Conservation (phyloP, 2,329 filamentous ascomycete species). For the Microdochium paspali region DNA sequence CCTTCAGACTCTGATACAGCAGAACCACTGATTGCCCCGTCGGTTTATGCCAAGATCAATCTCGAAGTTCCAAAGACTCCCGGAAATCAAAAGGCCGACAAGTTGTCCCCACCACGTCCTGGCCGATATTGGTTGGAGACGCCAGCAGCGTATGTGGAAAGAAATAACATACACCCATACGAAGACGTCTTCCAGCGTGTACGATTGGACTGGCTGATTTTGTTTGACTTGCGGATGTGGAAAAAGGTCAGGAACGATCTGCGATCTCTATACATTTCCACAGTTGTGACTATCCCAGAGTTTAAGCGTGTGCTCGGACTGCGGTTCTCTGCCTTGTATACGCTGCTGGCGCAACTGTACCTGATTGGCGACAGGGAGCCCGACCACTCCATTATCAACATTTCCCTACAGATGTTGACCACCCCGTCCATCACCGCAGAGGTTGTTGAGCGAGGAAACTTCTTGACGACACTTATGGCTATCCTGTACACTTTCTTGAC, state of each 20-base stretch:
- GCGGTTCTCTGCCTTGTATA: constrained; percentile 92
- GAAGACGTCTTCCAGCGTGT: constrained; percentile 88
- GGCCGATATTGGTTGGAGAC: constrained; percentile 82
- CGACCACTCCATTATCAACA: constrained; percentile 96
- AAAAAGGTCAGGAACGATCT: constrained; percentile 89
- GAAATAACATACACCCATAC: constrained; percentile 55
- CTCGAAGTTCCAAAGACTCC: constrained; percentile 78
- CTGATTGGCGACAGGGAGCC: constrained; percentile 93
- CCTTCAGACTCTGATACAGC: constrained; percentile 66
- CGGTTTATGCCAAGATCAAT: constrained; percentile 53
- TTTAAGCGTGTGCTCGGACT: constrained; percentile 93
- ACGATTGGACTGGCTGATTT: constrained; percentile 83
- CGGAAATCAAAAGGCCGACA: constrained; percentile 30
- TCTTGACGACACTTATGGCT: constrained; percentile 87
- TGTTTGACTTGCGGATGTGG: constrained; percentile 94
- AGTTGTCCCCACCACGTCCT: constrained; percentile 47
- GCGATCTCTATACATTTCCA: constrained; percentile 89
- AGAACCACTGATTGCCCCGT: constrained; percentile 54
- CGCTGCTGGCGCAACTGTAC: constrained; percentile 85
- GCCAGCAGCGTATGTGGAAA: constrained; percentile 57
- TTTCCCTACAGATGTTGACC: constrained; percentile 92
- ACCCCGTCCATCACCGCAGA: constrained; percentile 95
- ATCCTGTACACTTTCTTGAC: constrained; percentile 97
- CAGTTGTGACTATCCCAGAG: constrained; percentile 86
- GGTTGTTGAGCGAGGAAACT: constrained; percentile 90